Percentiles rank a stretch among this genome's conserved stretches.
Conservation (phyloP, 2,329 filamentous ascomycete species). For the Botrytis byssoidea region DNA sequence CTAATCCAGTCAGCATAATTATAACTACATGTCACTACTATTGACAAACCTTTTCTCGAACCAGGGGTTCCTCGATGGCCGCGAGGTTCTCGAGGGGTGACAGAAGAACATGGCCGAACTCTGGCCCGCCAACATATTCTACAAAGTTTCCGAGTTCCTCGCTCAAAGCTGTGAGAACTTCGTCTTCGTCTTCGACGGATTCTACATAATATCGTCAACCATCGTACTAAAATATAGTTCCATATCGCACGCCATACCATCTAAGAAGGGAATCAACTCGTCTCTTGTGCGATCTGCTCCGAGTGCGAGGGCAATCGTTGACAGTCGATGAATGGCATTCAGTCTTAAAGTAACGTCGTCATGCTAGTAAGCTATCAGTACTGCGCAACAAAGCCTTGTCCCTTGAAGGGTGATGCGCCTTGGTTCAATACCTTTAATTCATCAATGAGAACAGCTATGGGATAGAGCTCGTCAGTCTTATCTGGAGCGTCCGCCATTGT, state of each 20-base stretch:
- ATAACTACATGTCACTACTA: background rate
- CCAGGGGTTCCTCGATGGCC: slow-evolving; percentile 95
- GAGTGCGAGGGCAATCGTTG: slow-evolving; percentile 94
- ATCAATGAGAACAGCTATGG: slow-evolving; percentile 98
- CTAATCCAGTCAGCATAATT: slow-evolving; percentile 47
- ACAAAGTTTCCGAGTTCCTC: slow-evolving; percentile 96
- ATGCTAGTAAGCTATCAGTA: slow-evolving; percentile 59
- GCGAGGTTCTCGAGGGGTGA: slow-evolving; percentile 97
- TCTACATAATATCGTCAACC: slow-evolving; percentile 57
- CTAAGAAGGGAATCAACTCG: slow-evolving; percentile 97
- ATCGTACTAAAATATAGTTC: background rate
- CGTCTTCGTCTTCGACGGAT: slow-evolving; percentile 98
- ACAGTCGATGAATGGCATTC: slow-evolving; percentile 97
- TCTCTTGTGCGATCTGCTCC: slow-evolving; percentile 96
- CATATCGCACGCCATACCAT: slow-evolving; percentile 64
- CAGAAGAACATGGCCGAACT: slow-evolving; percentile 92
- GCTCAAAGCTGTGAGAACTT: slow-evolving; percentile 93
- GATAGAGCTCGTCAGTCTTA: slow-evolving; percentile 98
- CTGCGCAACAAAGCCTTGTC: slow-evolving; percentile 18
- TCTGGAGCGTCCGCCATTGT: slow-evolving; percentile 84
- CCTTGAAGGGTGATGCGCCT: slow-evolving; percentile 1
- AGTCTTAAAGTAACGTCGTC: slow-evolving; percentile 97
- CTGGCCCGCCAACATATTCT: slow-evolving; percentile 93
- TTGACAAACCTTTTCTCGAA: slow-evolving; percentile 83
- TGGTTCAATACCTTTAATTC: slow-evolving; percentile 81